Evolutionary conservation across 768 basidiomycete species (phyloP).

Genomic region (Mycena galopus): DNA sequence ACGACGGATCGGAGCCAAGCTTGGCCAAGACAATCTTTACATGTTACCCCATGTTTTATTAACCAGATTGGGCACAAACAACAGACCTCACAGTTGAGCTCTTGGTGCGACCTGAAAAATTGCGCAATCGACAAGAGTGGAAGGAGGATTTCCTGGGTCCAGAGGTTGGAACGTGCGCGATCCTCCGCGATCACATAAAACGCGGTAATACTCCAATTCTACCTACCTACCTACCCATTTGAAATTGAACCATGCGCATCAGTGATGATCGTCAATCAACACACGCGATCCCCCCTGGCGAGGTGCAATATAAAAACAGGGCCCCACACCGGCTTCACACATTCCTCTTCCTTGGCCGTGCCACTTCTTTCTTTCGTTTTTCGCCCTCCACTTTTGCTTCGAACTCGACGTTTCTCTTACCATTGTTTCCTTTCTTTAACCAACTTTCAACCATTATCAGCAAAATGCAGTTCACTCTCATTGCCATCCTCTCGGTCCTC

Average conservation of each 20-base stretch:
- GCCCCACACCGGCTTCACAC: neutral
- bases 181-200: too few species aligned
- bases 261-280: neutral
- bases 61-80: too few species aligned
- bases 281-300: neutral
- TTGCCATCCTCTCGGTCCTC: constrained; percentile 26
- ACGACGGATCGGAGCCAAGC: too few species aligned
- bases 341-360: constrained; percentile 20
- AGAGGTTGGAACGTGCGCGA: too few species aligned
- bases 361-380: constrained; percentile 17
- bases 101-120: too few species aligned
- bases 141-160: too few species aligned
- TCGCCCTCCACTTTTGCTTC: neutral
- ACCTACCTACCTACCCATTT: too few species aligned
- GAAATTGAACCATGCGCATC: neutral
- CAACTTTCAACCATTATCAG: neutral
- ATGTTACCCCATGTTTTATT: too few species aligned
- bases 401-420: constrained; percentile 22
- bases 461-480: constrained; percentile 33
- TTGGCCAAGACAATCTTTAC: too few species aligned
- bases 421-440: constrained; percentile 2
- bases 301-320: neutral
- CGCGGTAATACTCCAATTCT: too few species aligned
- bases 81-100: too few species aligned
- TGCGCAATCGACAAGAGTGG: too few species aligned